Evolutionary conservation across 345 rosid species (phyloP).

Genomic region (Euphorbia pulcherrima): DNA sequence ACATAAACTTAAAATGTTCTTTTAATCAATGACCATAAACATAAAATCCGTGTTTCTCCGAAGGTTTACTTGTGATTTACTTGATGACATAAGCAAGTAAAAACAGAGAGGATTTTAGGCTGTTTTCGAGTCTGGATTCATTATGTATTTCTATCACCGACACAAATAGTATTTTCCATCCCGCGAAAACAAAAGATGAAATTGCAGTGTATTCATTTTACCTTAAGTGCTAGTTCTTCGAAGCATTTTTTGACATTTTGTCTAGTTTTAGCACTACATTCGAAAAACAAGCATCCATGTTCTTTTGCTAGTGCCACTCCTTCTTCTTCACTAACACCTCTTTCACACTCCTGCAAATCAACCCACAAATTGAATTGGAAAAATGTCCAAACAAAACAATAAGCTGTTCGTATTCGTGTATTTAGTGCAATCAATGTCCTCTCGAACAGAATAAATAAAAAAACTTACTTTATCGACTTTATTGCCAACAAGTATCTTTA

Average conservation of each 20-base stretch:
- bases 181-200: not conserved
- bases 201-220: conserved; percentile 13
- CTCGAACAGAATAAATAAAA: not conserved
- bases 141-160: no score
- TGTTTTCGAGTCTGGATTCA: no score
- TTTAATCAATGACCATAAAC: not conserved
- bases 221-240: conserved; percentile 85
- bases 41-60: not conserved
- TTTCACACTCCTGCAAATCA: conserved; percentile 68
- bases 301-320: conserved; percentile 74
- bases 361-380: not conserved
- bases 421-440: not conserved
- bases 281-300: conserved; percentile 66
- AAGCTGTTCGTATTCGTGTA: not conserved
- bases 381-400: no score
- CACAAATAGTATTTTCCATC: not conserved
- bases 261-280: conserved; percentile 91
- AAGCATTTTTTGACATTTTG: conserved; percentile 86
- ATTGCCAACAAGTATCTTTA: conserved; percentile 94
- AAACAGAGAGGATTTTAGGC: no score
- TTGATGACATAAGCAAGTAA: no score
- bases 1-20: not conserved
- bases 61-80: no score
- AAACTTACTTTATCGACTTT: conserved; percentile 79
- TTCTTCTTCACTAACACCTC: conserved; percentile 81